Percentiles rank a stretch among this genome's conserved stretches.
Evolutionary conservation across 2,329 filamentous ascomycete genomes (phyloP).

Genomic region (Blumeriella jaapii): DNA sequence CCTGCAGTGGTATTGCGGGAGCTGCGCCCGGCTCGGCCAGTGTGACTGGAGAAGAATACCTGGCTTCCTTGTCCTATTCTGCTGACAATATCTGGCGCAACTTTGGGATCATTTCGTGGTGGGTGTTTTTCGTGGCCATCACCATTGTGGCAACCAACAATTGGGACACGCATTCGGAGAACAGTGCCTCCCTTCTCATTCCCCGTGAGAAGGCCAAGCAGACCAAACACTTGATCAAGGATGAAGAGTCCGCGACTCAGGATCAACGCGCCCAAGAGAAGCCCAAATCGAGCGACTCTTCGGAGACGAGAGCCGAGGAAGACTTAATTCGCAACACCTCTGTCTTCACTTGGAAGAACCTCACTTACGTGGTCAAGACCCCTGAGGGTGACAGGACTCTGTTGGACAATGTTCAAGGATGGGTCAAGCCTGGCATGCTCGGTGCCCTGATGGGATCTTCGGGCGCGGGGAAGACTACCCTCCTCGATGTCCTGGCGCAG

Average conservation of each 20-base stretch:
- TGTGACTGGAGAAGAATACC: slow-evolving; percentile 46
- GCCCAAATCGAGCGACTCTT: slow-evolving; percentile 14
- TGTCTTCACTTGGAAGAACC: slow-evolving; percentile 64
- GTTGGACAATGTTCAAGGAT: slow-evolving; percentile 70
- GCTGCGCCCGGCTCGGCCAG: slow-evolving; percentile 37
- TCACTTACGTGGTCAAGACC: slow-evolving; percentile 55
- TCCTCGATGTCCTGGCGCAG: slow-evolving; percentile 45
- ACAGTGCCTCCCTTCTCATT: slow-evolving; percentile 44
- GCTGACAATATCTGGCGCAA: slow-evolving; percentile 46
- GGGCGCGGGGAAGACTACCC: slow-evolving; percentile 50
- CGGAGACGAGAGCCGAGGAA: slow-evolving; percentile 28
- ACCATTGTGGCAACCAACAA: slow-evolving; percentile 45
- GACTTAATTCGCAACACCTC: slow-evolving; percentile 50
- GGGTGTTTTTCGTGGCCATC: slow-evolving; percentile 44
- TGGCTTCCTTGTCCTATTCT: slow-evolving; percentile 41
- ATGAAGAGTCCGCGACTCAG: slow-evolving; percentile 35
- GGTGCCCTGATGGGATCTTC: slow-evolving; percentile 50
- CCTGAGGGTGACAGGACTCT: slow-evolving; percentile 52
- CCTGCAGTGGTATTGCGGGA: slow-evolving; percentile 48
- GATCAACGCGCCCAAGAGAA: neutral
- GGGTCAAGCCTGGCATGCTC: slow-evolving; percentile 60
- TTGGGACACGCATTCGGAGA: slow-evolving; percentile 43
- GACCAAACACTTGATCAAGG: slow-evolving; percentile 26
- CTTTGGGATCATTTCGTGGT: slow-evolving; percentile 51
- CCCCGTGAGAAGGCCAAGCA: slow-evolving; percentile 45